Evolutionary conservation across 2,329 filamentous ascomycete species (phyloP), one percentile per base, ranked within the genome.

Genomic region (Paradendryphiella salina): DNA sequence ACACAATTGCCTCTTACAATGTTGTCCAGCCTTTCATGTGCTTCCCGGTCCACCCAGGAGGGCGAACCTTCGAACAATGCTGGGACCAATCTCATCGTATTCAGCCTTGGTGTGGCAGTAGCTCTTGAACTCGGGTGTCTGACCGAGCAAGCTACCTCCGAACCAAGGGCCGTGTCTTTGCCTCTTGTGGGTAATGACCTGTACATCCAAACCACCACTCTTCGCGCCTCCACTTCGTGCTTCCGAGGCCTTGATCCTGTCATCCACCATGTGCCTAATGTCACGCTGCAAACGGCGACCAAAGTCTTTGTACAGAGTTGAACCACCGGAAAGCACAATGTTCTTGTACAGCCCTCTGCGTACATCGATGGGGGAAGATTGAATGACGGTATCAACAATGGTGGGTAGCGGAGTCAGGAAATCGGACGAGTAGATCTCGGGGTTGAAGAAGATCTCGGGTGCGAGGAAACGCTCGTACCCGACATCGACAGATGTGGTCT

Each of bases 391-490:
- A 71, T 99, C 94, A 56, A 99, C 95, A 42, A 99, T 94, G 42
- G 84, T 89, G 18, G 94, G 94, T 7, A 99, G 83, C 11, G 94
- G 94, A 10, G 94, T 99, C 60, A 99, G 79, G 80, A 99, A 99
- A 73, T 99, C 94, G 61, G 93, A 97, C 56, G 90, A 96, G 82
- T 97, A 97, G 69, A 99, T 99, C 78, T 99, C 94, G 23, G 94
- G 94, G 77, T 99, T 99, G 85, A 99, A 99, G 78, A 99, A 99
- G 71, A 99, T 99, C 75, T 99, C 94, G 18, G 95, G 95, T 2
- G 94, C 94, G 53, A 99, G 82, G 82, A 99, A 99, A 28, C 94
- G 89, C 76, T 99, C 94, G 77, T 97, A 99, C 45, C 94, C 94
- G 45, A 99, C 89, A 67, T 99, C 95, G 38, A 99, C 90, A 1